Evolutionary conservation across 2,329 filamentous ascomycete species (phyloP), one percentile per base, ranked within the genome.

Genomic region (Fusarium sp.): DNA sequence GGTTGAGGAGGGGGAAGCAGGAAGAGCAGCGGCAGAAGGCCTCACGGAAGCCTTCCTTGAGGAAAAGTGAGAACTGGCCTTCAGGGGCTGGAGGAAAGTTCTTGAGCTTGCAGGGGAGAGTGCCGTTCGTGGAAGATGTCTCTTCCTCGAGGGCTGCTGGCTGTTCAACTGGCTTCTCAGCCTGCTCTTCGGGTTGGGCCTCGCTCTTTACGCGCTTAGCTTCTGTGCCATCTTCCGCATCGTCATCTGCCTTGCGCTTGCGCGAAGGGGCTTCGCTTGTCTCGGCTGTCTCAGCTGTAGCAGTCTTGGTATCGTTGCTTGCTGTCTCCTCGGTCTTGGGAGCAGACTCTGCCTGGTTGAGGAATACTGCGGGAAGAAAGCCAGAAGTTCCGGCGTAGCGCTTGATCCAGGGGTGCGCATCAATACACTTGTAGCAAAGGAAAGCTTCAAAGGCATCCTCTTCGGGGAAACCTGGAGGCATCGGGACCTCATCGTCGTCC

Each of bases 381-480:
- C 95, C 95, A 1, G 90, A 80, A 0, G 93, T 90, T 2, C 93
- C 93, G 7, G 94, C 95, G 80, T 98, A 98, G 73, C 88, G 87
- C 84, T 96, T 97, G 82, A 98, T 92, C 97, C 97, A 99, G 0
- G 95, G 94, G 77, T 95, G 91, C 2, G 95, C 91, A 45, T 95
- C 92, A 16, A 97, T 89, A 77, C 97, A 99, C 81, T 97, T 97
- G 86, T 97, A 98, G 86, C 97, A 99, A 41, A 99, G 89, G 79
- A 98, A 93, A 31, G 92, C 91, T 63, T 97, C 95, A 75, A 99
- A 99, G 33, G 93, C 91, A 31, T 98, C 95, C 78, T 98, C 96
- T 0, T 89, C 87, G 0, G 97, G 97, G 76, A 99, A 99, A 1
- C 95, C 95, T 0, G 93, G 91, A 1, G 96, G 96, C 65, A 94